Evolutionary conservation across 208 protist genomes (phyloP).

Genomic region (Trypanosomatidae sp.): DNA sequence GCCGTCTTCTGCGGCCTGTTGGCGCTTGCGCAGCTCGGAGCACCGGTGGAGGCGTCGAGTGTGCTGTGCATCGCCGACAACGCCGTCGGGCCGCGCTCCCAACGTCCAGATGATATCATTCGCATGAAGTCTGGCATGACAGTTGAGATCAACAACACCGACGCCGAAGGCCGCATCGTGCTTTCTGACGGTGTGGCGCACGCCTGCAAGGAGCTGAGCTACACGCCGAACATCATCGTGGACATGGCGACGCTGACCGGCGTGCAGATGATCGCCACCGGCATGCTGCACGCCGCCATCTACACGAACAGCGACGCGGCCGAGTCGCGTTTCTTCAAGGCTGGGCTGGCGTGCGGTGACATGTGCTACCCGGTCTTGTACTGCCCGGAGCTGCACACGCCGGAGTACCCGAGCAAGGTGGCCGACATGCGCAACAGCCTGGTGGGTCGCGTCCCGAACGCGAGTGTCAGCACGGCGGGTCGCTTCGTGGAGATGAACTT

Average conservation of each 20-base stretch:
- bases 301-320: constrained; percentile 69
- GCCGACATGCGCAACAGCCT: constrained; percentile 83
- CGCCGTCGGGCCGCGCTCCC: constrained; percentile 69
- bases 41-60: constrained; percentile 41
- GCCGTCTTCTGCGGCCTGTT: constrained; percentile 84
- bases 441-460: constrained; percentile 59
- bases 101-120: constrained; percentile 90
- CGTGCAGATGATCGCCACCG: constrained; percentile 83
- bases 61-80: constrained; percentile 91
- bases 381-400: constrained; percentile 86
- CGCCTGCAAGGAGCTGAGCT: constrained; percentile 70
- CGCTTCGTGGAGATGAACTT: constrained; percentile 80
- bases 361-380: constrained; percentile 86
- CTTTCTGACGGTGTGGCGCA: constrained; percentile 91
- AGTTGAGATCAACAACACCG: constrained; percentile 94
- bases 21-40: constrained; percentile 41
- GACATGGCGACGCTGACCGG: constrained; percentile 94
- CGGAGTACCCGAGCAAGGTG: constrained; percentile 67
- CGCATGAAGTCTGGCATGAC: constrained; percentile 84
- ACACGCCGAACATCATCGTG: constrained; percentile 80
- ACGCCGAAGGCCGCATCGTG: constrained; percentile 93
- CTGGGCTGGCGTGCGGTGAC: constrained; percentile 68
- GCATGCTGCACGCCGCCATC: constrained; percentile 75
- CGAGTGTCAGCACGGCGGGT: constrained; percentile 73
- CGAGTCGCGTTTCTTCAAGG: constrained; percentile 51